A percentile compares a stretch with the other conserved stretches of the same genome.
Conservation (phyloP, 305 asterid species). For the Solanum hybrid region DNA sequence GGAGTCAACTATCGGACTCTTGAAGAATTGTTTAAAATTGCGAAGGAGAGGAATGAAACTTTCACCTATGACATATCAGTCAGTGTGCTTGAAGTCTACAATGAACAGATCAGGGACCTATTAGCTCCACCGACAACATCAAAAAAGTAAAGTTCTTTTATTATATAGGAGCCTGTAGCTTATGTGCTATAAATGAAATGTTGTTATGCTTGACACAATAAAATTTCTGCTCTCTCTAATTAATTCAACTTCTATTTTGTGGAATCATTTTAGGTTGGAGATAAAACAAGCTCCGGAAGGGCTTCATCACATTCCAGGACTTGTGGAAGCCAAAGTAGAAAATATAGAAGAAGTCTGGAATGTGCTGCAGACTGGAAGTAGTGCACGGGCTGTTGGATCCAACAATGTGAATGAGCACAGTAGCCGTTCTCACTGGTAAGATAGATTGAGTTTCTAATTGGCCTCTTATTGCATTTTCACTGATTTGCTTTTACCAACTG, state of each 20-base stretch:
- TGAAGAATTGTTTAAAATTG: slow-evolving; percentile 67
- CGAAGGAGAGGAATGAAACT: slow-evolving; percentile 65
- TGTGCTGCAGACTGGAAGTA: slow-evolving; percentile 90
- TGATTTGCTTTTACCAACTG: background rate
- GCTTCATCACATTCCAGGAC: slow-evolving; percentile 79
- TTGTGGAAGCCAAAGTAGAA: slow-evolving; percentile 82
- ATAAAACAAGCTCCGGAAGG: slow-evolving; percentile 96
- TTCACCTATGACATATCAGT: slow-evolving; percentile 67
- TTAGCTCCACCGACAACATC: slow-evolving; percentile 60
- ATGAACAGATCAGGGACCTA: slow-evolving; percentile 89
- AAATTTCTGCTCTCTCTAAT: background rate
- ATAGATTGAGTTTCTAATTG: background rate
- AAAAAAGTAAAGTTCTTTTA: slow-evolving; percentile 49
- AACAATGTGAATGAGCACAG: slow-evolving; percentile 96
- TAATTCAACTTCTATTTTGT: background rate
- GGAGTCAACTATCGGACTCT: slow-evolving; percentile 94
- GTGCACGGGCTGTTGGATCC: slow-evolving; percentile 89
- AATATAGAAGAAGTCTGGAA: slow-evolving; percentile 74
- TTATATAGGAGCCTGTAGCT: background rate
- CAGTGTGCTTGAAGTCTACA: slow-evolving; percentile 97
- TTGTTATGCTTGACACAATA: background rate
- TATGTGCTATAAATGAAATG: background rate
- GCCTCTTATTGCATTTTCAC: background rate
- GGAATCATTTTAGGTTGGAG: slow-evolving; percentile 56
- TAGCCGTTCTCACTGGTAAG: slow-evolving; percentile 97